A percentile compares a stretch with the other conserved stretches of the same genome.
Evolutionary conservation across 2,329 filamentous ascomycete species (phyloP).

Genomic region (Fusarium algeriense): DNA sequence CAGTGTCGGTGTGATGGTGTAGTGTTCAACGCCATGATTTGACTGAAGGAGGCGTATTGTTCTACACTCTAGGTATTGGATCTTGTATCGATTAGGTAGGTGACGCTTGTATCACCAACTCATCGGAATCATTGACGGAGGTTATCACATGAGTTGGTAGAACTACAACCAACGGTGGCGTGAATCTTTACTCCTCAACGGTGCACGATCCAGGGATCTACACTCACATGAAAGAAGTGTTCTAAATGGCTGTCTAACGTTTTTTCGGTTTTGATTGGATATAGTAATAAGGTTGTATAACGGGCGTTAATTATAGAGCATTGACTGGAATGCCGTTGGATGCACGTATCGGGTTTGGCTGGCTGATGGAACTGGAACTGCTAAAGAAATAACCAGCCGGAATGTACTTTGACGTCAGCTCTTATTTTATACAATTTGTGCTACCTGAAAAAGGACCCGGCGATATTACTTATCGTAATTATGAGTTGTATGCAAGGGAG

Average conservation of each 20-base stretch:
- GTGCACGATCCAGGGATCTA: conserved; percentile 3
- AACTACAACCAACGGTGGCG: conserved; percentile 17
- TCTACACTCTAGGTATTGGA: neutral
- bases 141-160: neutral
- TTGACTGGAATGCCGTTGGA: neutral
- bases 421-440: neutral
- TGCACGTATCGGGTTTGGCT: neutral
- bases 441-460: too few relatives aligned
- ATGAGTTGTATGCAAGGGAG: too few relatives aligned
- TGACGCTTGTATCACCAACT: neutral
- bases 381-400: neutral
- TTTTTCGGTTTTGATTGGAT: neutral
- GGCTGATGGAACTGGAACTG: neutral
- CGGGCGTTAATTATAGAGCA: neutral
- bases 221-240: neutral
- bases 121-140: conserved; percentile 8
- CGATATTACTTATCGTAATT: too few relatives aligned
- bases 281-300: neutral
- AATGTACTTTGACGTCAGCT: neutral
- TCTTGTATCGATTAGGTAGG: neutral
- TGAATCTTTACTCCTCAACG: neutral
- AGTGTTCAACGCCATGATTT: neutral
- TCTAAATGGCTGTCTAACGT: neutral
- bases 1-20: neutral
- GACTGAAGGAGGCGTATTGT: neutral